Evolutionary conservation across 2,329 filamentous ascomycete genomes (phyloP).

Genomic region (Arthroderma sp.): DNA sequence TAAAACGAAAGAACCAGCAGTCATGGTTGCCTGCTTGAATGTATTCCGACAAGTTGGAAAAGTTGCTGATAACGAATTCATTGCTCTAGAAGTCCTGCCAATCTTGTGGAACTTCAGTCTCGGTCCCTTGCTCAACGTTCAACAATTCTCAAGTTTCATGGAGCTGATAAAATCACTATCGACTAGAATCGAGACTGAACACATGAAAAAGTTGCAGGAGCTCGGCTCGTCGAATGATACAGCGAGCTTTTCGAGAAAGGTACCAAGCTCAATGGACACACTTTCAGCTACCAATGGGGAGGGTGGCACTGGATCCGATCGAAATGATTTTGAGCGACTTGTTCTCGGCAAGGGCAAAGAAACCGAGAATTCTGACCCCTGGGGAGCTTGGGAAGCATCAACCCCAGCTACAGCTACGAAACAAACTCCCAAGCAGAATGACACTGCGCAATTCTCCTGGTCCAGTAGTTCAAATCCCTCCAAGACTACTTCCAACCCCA

Average conservation of each 20-base stretch:
- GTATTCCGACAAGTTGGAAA: slow-evolving; percentile 74
- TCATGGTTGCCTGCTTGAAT: slow-evolving; percentile 85
- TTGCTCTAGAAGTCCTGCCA: slow-evolving; percentile 81
- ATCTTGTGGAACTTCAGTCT: slow-evolving; percentile 85
- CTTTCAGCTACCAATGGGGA: slow-evolving; percentile 17
- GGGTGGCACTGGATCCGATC: slow-evolving; percentile 42
- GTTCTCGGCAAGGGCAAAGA: slow-evolving; percentile 58
- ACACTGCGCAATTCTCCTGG: slow-evolving; percentile 32
- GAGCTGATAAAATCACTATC: slow-evolving; percentile 70
- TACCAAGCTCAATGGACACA: slow-evolving; percentile 16
- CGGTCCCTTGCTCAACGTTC: slow-evolving; percentile 73
- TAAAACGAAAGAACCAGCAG: slow-evolving; percentile 94
- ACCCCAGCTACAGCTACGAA: slow-evolving; percentile 14
- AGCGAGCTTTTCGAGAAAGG: slow-evolving; percentile 29
- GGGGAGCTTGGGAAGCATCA: slow-evolving; percentile 21
- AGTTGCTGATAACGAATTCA: slow-evolving; percentile 74
- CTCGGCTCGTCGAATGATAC: slow-evolving; percentile 50
- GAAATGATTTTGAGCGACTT: slow-evolving; percentile 74
- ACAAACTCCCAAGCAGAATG: slow-evolving; percentile 15
- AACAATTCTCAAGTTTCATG: slow-evolving; percentile 87
- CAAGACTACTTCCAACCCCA: slow-evolving; percentile 2
- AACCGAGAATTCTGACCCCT: slow-evolving; percentile 21
- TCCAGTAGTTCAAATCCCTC: slow-evolving; percentile 12
- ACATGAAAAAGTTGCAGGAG: slow-evolving; percentile 77
- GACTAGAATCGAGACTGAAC: slow-evolving; percentile 71